phyloP scores from a whole-genome alignment of 495 filamentous ascomycete species.

The Neurospora sp. region DNA sequence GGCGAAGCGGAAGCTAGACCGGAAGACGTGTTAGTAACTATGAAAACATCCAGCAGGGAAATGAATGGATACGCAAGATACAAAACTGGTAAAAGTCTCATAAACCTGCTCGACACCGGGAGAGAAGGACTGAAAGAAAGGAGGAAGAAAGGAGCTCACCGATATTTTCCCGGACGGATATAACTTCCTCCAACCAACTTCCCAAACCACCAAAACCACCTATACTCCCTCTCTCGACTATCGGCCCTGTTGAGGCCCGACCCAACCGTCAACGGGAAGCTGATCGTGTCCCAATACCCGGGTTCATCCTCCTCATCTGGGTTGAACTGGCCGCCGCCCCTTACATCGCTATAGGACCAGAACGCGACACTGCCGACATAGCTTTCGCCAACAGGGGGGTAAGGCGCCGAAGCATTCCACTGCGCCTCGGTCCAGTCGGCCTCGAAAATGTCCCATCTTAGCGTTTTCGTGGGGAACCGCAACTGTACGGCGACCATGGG shows the following conservation, averaged over 20 bases:
- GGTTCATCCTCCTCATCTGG: conserved; percentile 6
- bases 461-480: conserved; percentile 20
- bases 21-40: not conserved
- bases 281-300: conserved; percentile 6
- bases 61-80: not conserved
- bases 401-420: conserved; percentile 12
- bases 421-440: conserved; percentile 15
- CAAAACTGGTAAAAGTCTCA: not conserved
- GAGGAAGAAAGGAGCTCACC: conserved; percentile 9
- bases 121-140: too few relatives aligned
- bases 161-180: conserved; percentile 28
- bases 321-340: too few relatives aligned
- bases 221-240: conserved; percentile 5
- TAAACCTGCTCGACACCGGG: not conserved
- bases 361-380: conserved; percentile 26
- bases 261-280: conserved; percentile 20
- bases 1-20: conserved; percentile 16
- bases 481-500: conserved; percentile 17
- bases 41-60: not conserved
- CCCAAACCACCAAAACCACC: conserved; percentile 25
- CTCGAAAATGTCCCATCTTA: conserved; percentile 23
- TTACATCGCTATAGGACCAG: conserved; percentile 5
- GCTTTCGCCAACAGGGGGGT: conserved; percentile 24
- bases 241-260: conserved; percentile 5
- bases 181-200: conserved; percentile 23